Conservation (phyloP, 768 basidiomycete species). For the Leccinellum luteum region DNA sequence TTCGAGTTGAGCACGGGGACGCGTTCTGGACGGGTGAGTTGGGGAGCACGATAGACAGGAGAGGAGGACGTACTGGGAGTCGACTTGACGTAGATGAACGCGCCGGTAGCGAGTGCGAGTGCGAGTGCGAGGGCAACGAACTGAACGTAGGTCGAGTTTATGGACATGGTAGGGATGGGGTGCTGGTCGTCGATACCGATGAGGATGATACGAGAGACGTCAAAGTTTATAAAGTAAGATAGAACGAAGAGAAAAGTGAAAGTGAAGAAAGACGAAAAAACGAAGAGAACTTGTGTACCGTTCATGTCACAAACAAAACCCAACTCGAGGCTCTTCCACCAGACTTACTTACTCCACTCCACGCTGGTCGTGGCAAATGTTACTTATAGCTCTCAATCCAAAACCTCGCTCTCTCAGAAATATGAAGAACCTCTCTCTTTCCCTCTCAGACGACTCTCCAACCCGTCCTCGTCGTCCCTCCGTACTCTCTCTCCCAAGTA, state of each 20-base stretch:
- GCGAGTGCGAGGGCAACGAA: conserved; percentile 52
- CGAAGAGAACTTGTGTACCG: conserved; percentile 52
- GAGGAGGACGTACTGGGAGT: conserved; percentile 38
- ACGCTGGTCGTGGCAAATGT: conserved; percentile 35
- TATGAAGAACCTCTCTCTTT: conserved; percentile 62
- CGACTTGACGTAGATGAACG: conserved; percentile 54
- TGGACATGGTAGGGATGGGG: conserved; percentile 8
- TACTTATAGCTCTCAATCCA: background rate
- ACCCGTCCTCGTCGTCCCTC: conserved; percentile 62
- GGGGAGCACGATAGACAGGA: background rate
- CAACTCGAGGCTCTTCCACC: too few relatives aligned
- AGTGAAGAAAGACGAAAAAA: conserved; percentile 48
- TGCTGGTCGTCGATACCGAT: conserved; percentile 51
- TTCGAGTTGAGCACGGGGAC: conserved; percentile 72
- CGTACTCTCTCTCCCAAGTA: conserved; percentile 62
- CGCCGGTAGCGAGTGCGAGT: conserved; percentile 46
- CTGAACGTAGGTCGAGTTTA: conserved; percentile 33
- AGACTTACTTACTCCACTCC: too few relatives aligned
- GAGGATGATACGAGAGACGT: conserved; percentile 29
- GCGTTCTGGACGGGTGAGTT: conserved; percentile 41
- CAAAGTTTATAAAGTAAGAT: background rate
- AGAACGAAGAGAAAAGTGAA: conserved; percentile 44
- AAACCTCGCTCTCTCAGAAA: conserved; percentile 40
- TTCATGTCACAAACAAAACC: conserved; percentile 33
- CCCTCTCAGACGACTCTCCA: conserved; percentile 27